Evolutionary conservation across 73 alveolate species (phyloP).

Genomic region (Symbiodinium pilosum): DNA sequence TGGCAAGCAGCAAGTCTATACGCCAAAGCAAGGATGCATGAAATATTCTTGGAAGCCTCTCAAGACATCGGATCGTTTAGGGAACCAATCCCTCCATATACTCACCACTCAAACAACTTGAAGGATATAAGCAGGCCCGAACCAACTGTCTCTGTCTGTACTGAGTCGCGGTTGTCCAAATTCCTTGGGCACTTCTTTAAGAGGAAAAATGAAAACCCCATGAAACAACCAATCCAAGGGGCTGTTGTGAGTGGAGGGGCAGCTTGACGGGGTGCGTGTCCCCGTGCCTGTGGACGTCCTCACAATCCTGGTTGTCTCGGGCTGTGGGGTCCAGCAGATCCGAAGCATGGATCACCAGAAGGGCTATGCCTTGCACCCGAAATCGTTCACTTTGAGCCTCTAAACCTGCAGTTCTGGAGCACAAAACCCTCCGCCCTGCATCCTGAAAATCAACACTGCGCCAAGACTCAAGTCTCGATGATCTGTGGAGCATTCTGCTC

Average conservation of each 20-base stretch:
- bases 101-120: too few relatives aligned
- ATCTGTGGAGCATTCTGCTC: not conserved
- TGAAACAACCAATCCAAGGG: too few relatives aligned
- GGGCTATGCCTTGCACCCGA: not conserved
- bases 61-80: too few relatives aligned
- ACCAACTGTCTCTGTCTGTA: too few relatives aligned
- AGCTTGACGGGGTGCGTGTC: not conserved
- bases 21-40: too few relatives aligned
- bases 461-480: not conserved
- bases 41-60: too few relatives aligned
- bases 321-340: not conserved
- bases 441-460: not conserved
- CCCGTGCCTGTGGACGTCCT: not conserved
- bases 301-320: not conserved
- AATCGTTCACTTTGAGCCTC: not conserved
- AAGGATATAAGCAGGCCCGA: too few relatives aligned
- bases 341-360: not conserved
- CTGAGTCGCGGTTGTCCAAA: too few relatives aligned
- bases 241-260: conserved; percentile 16
- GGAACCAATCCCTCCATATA: too few relatives aligned
- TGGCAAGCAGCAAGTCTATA: too few relatives aligned
- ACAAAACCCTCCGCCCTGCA: not conserved
- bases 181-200: too few relatives aligned
- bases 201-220: too few relatives aligned
- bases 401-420: not conserved